Base-by-base conservation (phyloP, 495 filamentous ascomycete genomes). In the Haplographium delicatum region DNA sequence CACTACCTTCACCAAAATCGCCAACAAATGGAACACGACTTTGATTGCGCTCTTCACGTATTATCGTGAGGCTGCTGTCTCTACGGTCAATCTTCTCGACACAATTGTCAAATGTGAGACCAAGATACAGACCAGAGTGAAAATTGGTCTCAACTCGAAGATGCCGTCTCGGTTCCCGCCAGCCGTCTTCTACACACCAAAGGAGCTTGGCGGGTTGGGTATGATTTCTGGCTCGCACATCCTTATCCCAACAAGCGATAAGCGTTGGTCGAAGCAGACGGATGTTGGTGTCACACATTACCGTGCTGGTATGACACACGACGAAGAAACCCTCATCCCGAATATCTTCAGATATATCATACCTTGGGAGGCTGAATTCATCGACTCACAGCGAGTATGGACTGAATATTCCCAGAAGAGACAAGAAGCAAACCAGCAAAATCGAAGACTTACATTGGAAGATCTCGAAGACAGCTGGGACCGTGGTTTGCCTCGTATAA, bases 261-360 rank as follows among this genome's bases (percentile, higher is more conserved):
- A 96, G 72, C 85, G 94, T 8, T 99, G 90, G 89, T 95, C 84
- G 13, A 91, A 96, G 69, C 94, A 99, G 69, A 99, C 94, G 0
- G 94, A 99, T 61, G 85, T 88, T 25, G 94, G 94, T 13, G 91
- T 99, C 24, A 97, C 94, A 5, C 94, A 99, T 69, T 99, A 91
- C 75, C 85, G 94, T 43, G 85, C 89, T 50, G 94, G 94, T 71
- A 99, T 99, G 94, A 94, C 89, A 33, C 90, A 96, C 58, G 94
- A 96, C 55, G 94, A 96, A 60, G 94, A 97, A 65, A 97, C 95
- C 0, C 69, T 99, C 44, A 99, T 99, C 47, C 94, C 94, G 0
- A 97, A 97, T 63, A 99, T 99, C 62, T 96, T 96, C 82, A 86
- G 94, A 35, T 99, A 99, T 71, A 99, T 99, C 68, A 95, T 97